Conservation (phyloP, 1,284 basidiomycete species). For the Fomitiporia mediterranea region DNA sequence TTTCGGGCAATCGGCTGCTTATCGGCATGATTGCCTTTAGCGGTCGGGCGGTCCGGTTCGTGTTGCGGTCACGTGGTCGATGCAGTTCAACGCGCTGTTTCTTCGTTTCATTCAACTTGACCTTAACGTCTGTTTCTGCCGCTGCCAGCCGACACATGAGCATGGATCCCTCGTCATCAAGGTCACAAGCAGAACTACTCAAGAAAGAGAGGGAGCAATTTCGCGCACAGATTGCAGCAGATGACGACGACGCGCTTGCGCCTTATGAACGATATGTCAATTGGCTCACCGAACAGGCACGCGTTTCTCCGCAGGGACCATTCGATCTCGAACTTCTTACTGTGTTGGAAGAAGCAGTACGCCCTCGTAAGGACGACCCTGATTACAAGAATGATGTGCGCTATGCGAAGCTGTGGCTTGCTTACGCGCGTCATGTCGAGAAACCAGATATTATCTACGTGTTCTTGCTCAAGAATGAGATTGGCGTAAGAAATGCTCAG, state of each 20-base stretch:
- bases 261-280: conserved; percentile 62
- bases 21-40: no score
- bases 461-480: conserved; percentile 71
- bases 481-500: conserved; percentile 73
- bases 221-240: conserved; percentile 24
- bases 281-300: conserved; percentile 45
- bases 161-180: conserved; percentile 17
- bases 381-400: conserved; percentile 83
- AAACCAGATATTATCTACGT: conserved; percentile 58
- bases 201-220: conserved; percentile 10
- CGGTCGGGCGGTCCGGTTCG: not conserved
- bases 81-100: not conserved
- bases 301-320: conserved; percentile 53
- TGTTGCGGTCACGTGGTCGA: not conserved
- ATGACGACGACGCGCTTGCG: conserved; percentile 69
- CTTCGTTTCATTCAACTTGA: not conserved
- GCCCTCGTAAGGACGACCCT: conserved; percentile 74
- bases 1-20: no score
- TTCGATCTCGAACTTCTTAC: conserved; percentile 65
- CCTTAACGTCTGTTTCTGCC: not conserved
- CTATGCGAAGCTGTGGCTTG: conserved; percentile 86
- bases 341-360: conserved; percentile 65
- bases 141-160: not conserved
- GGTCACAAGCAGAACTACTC: not conserved
- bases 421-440: conserved; percentile 70